Evolutionary conservation across 257 asterid genomes (phyloP), one percentile per base, ranked within the genome.

Genomic region (Nicotiana undulata): DNA sequence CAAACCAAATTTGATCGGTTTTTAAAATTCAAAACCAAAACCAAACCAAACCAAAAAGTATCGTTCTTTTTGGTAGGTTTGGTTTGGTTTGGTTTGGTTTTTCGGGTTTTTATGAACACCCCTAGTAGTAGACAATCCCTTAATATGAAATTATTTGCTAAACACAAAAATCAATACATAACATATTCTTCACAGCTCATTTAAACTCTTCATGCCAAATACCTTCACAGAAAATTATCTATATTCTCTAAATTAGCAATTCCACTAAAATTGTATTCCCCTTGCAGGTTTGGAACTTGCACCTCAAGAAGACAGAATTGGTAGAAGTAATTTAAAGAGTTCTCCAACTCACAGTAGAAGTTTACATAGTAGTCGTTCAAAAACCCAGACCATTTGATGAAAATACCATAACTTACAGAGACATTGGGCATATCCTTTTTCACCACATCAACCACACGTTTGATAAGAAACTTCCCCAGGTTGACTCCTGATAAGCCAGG

Each of bases 401-500:
- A 46, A 40, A 82, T 46, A 75, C 77, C 7, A 37, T 16, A 68
- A 89, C 97, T 92, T 85, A 95, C 99, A 18, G 89, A 86, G 74
- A 95, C 92, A 82, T 67, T 85, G 34, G 93, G 93, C 98, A 93
- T 93, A 88, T 92, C 98, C 83, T 89, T 92, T 85, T 92, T 92
- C 82, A 95, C 98, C 81, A 93, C 87, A 89, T 95, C 97, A 80
- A 95, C 91, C 84, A 93, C 99, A 51, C 98, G 97, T 84, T 95
- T 95, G 49, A 95, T 95, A 44, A 93, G 98, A 85, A 92, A 92
- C 90, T 92, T 95, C 80, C 99, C 97, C 75, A 95, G 89, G 86
- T 95, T 95, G 89, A 95, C 86, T 83, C 98, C 99, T 65, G 99
- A 88, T 84, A 95, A 89, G 83, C 98, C 99, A 81, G 96, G 98